A percentile compares a stretch with the other conserved stretches of the same genome.
Evolutionary conservation across 139 green algal species (phyloP).

Genomic region (Chlamydomonas sphaeroides): DNA sequence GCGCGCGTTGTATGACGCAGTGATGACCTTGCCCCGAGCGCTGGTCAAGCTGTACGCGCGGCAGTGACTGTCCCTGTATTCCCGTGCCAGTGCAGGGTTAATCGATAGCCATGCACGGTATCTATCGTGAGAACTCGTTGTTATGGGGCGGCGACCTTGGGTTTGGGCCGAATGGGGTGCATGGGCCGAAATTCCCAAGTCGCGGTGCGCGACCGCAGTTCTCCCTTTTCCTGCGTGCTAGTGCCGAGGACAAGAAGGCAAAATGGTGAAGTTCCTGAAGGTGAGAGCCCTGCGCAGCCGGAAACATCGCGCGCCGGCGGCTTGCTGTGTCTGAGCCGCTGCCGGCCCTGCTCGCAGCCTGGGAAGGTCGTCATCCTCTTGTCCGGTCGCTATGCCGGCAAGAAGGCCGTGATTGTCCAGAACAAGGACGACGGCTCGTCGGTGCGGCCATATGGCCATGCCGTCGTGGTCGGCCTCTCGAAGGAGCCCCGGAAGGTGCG

Average conservation of each 20-base stretch:
- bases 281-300: slow-evolving; percentile 41
- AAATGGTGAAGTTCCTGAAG: slow-evolving; percentile 90
- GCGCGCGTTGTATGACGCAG: no score
- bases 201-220: no score
- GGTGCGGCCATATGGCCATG: slow-evolving; percentile 92
- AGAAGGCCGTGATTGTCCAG: slow-evolving; percentile 99
- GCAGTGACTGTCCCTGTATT: no score
- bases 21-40: no score
- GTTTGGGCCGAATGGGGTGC: no score
- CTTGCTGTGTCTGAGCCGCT: not conserved
- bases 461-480: slow-evolving; percentile 89
- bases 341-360: slow-evolving; percentile 52
- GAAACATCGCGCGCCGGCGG: not conserved
- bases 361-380: slow-evolving; percentile 93
- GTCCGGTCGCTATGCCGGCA: slow-evolving; percentile 85
- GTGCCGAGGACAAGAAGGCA: slow-evolving; percentile 9
- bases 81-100: no score
- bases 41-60: no score
- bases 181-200: no score
- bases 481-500: slow-evolving; percentile 97
- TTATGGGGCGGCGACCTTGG: no score
- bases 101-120: no score
- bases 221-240: slow-evolving; percentile 28
- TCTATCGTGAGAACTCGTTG: no score
- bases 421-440: slow-evolving; percentile 96